Evolutionary conservation across 2,329 filamentous ascomycete genomes (phyloP), one percentile per base, ranked within the genome.

Genomic region (Cryphonectria japonica): DNA sequence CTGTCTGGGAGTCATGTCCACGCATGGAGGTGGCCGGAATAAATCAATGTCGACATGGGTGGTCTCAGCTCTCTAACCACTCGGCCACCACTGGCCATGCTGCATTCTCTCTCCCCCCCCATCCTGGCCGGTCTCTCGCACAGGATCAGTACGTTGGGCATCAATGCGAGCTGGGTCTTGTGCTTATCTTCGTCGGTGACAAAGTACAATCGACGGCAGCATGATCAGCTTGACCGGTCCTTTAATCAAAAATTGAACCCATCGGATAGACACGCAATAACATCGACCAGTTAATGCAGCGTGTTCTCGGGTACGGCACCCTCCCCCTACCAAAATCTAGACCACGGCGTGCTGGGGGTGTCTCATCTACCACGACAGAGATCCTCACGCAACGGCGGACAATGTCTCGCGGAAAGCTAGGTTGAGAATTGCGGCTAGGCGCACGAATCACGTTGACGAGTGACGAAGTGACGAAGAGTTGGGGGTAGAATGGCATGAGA

Each of bases 281-380:
- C 19, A 39, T 39, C n/a, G 59, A 60, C 26, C 7, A 19, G 19
- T 61, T 32, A 7, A n/a, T 61, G 34, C 54, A 61, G 59, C 59
- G n/a, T 39, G n/a, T n/a, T 13, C 34, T 39, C 59, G 59, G 59
- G 59, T 61, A 61, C 59, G 19, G 59, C 59, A 61, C 34, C 59
- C 59, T 11, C 8, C 37, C 8, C 9, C 9, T 11, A 11, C 37
- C 34, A 5, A 61, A 19, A 26, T 8, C 22, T 54, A 59, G 4
- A 22, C 11, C 26, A 61, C 32, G 57, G 14, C 29, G 32, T 37
- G 57, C 57, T 6, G 9, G 50, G 43, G 19, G 29, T 60, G 57
- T 22, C 32, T 22, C 59, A 13, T 43, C 4, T 39, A 46, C 46
- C 59, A 32, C 22, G 19, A 5, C 22, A 41, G 14, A 19, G 29